A percentile compares a stretch with the other conserved stretches of the same genome.
Conservation (phyloP, 1,139 yeast species). For the Candida gigantensis region DNA sequence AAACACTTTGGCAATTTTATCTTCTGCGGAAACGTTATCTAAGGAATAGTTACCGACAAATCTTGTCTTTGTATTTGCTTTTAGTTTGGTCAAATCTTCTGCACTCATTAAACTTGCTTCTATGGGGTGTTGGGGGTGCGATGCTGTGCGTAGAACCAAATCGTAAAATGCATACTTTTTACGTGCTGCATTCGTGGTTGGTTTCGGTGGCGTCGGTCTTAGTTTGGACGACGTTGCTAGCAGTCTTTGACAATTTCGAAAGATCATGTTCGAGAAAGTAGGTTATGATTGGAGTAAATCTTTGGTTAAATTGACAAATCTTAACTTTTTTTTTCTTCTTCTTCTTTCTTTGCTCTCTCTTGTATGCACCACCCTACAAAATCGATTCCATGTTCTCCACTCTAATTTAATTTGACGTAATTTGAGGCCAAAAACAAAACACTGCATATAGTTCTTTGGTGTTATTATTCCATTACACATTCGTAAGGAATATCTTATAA, state of each 20-base stretch:
- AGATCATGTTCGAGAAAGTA: slow-evolving; percentile 3
- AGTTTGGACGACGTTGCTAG: slow-evolving; percentile 8
- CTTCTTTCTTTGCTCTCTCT: too few relatives aligned
- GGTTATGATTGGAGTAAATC: too few relatives aligned
- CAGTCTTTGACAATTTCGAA: slow-evolving; percentile 2
- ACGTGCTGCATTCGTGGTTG: slow-evolving; percentile 9
- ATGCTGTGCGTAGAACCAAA: slow-evolving; percentile 35
- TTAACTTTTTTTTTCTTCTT: neutral
- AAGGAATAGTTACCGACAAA: slow-evolving; percentile 51
- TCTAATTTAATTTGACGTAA: too few relatives aligned
- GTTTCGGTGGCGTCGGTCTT: slow-evolving; percentile 11
- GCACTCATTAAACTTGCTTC: slow-evolving; percentile 32
- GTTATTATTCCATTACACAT: too few relatives aligned
- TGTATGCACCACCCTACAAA: too few relatives aligned
- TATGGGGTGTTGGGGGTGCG: slow-evolving; percentile 34
- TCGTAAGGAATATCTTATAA: too few relatives aligned
- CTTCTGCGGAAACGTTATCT: slow-evolving; percentile 41
- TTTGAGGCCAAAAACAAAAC: too few relatives aligned
- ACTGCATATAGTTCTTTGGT: too few relatives aligned
- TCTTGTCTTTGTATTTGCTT: slow-evolving; percentile 23
- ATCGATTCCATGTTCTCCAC: too few relatives aligned
- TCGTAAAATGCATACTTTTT: slow-evolving; percentile 37
- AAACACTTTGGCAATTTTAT: slow-evolving; percentile 52
- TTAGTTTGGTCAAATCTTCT: slow-evolving; percentile 21
- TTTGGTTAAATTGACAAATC: too few relatives aligned